phyloP scores from a whole-genome alignment of 2,329 filamentous ascomycete genomes.

The Dothiorella sarmentorum region DNA sequence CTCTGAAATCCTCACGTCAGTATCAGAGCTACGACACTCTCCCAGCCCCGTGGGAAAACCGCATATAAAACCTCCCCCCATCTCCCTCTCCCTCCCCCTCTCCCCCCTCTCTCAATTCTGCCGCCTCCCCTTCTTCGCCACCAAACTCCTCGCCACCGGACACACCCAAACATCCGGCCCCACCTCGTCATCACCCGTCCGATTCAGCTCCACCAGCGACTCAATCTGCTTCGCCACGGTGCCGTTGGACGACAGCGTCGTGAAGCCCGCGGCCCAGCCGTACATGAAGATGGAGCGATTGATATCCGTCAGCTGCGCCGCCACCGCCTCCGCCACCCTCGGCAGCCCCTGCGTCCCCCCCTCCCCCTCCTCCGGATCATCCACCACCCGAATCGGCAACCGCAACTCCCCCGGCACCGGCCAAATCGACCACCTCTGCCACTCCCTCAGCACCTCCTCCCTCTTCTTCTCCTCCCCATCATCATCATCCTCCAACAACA shows the following conservation, averaged over 20 bases:
- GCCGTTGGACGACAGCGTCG: constrained; percentile 69
- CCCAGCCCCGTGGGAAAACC: too few relatives aligned
- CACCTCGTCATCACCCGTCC: constrained; percentile 44
- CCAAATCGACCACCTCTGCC: constrained; percentile 50
- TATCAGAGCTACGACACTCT: too few relatives aligned
- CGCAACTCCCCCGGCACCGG: constrained; percentile 50
- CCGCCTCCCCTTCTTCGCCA: constrained; percentile 51
- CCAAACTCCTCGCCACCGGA: constrained; percentile 61
- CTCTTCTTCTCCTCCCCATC: constrained; percentile 20
- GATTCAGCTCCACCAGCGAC: constrained; percentile 52
- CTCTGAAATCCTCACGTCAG: too few relatives aligned
- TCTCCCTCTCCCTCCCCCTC: too few relatives aligned
- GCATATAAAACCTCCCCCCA: too few relatives aligned
- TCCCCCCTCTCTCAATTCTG: background rate
- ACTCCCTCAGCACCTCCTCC: constrained; percentile 26
- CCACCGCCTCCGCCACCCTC: constrained; percentile 43
- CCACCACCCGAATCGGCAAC: constrained; percentile 59
- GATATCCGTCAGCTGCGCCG: constrained; percentile 53
- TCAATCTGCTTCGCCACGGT: constrained; percentile 66
- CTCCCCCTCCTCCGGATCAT: background rate
- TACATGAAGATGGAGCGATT: constrained; percentile 69
- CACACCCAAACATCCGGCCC: constrained; percentile 65
- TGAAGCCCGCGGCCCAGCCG: constrained; percentile 62
- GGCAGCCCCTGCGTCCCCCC: constrained; percentile 39
- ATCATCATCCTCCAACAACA: constrained; percentile 47